phyloP scores from a whole-genome alignment of 805 yeast genomes.

The Monosporozyma aerobia region DNA sequence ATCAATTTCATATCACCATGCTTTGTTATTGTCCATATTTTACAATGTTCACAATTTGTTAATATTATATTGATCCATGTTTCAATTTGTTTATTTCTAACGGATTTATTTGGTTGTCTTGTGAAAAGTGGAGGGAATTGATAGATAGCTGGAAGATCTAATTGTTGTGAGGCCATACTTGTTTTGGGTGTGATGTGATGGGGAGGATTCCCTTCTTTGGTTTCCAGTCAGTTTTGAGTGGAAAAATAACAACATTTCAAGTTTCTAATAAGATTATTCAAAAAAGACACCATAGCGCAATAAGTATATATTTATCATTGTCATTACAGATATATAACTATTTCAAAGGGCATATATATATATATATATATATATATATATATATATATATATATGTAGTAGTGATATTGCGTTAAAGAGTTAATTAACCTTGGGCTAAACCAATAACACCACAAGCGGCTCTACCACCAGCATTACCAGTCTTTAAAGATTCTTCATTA shows the following conservation, averaged over 20 bases:
- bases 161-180: background rate
- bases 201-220: too few relatives aligned
- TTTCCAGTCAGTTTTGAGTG: too few relatives aligned
- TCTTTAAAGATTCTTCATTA: constrained; percentile 79
- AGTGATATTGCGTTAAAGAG: background rate
- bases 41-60: constrained; percentile 47
- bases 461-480: constrained; percentile 98
- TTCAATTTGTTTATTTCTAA: constrained; percentile 66
- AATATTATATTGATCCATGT: constrained; percentile 67
- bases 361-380: background rate
- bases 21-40: constrained; percentile 43
- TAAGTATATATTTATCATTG: background rate
- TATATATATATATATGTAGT: too few relatives aligned
- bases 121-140: constrained; percentile 90
- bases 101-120: constrained; percentile 72
- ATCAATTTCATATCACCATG: constrained; percentile 16
- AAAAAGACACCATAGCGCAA: background rate
- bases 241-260: background rate
- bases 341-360: background rate
- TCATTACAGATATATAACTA: background rate
- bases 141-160: constrained; percentile 42
- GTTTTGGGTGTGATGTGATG: background rate
- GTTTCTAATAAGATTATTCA: background rate
- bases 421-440: constrained; percentile 12
- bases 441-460: constrained; percentile 99